Evolutionary conservation across 345 rosid species (phyloP), one percentile per base, ranked within the genome.

Genomic region (Odontarrhena argentea): DNA sequence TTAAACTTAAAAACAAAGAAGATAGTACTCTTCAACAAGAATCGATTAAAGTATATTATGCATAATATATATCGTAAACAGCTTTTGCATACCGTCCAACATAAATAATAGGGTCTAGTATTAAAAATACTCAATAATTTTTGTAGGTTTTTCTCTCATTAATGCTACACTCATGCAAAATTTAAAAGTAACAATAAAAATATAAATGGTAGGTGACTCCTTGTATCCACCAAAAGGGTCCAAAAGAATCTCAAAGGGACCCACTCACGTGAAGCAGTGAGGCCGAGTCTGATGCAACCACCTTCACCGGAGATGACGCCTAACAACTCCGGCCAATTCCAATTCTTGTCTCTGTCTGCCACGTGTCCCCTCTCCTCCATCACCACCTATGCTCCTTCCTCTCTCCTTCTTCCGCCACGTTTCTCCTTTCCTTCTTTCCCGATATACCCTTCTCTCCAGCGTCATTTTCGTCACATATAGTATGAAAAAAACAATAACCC

Each of bases 391-490:
- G 63, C 57, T 37, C 57, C 68, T 74, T 67, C 73, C 68, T 60
- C 50, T 67, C 77, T 47, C 68, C 4, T 45, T 67, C 15, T 18
- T 36, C 3, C 73, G 73, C 73, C 77, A 74, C 77, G 77, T 74
- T 67, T 13, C 9, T 12, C 3, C 1, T 37, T 24, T 58, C 65
- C 58, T 40, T 12, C n/a, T 38, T 68, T 59, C 43, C 52, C 51
- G 65, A 25, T 7, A 9, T 36, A 59, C 59, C 66, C 73, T 40
- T 58, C 1, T 12, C 55, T 12, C 10, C 0, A 36, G 35, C 60
- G 61, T 6, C 28, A 9, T 4, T n/a, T 13, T 24, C 3, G 14
- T 28, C 36, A 32, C 1, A 4, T 5, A 5, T 3, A 5, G 4
- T 6, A 1, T 32, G 32, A 32, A 32, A 18, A 3, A 32, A 14